Conservation (phyloP, 139 green algal species). For the Chlorella sp. region DNA sequence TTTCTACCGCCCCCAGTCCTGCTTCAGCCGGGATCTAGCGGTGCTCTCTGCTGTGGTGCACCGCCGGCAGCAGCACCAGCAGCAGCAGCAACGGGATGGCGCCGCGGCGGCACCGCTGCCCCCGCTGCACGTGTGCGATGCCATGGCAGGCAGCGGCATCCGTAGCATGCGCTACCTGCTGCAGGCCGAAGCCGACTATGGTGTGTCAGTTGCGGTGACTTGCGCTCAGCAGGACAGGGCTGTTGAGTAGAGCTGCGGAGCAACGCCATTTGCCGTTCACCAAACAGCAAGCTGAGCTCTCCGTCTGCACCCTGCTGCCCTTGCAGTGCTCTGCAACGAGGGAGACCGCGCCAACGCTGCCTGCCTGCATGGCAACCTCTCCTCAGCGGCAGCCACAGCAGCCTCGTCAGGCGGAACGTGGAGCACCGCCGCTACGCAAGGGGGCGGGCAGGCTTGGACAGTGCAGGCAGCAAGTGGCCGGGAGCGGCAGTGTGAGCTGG, state of each 20-base stretch:
- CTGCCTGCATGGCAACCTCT: conserved; percentile 11
- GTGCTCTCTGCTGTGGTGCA: conserved; percentile 21
- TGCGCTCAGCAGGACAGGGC: too few species aligned
- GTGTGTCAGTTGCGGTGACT: not conserved
- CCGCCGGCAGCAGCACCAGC: not conserved
- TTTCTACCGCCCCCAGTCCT: conserved; percentile 30
- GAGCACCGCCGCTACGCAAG: not conserved
- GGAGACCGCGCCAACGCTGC: not conserved
- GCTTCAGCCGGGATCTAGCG: conserved; percentile 27
- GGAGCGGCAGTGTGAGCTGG: not conserved
- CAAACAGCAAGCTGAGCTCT: too few species aligned
- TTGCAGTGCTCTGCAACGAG: conserved; percentile 31
- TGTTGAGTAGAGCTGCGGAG: too few species aligned
- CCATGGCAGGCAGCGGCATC: conserved; percentile 25
- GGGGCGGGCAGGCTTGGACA: not conserved
- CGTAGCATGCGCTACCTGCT: conserved; percentile 25
- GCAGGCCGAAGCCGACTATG: not conserved
- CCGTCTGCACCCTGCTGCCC: not conserved
- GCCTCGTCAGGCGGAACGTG: not conserved
- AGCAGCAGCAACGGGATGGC: not conserved
- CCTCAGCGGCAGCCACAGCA: not conserved
- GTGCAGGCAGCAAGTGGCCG: not conserved
- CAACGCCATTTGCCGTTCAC: too few species aligned
- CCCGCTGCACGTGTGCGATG: conserved; percentile 12
- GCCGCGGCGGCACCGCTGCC: not conserved